Conservation (phyloP, 1,284 basidiomycete genomes). For the Trametes polyzona region DNA sequence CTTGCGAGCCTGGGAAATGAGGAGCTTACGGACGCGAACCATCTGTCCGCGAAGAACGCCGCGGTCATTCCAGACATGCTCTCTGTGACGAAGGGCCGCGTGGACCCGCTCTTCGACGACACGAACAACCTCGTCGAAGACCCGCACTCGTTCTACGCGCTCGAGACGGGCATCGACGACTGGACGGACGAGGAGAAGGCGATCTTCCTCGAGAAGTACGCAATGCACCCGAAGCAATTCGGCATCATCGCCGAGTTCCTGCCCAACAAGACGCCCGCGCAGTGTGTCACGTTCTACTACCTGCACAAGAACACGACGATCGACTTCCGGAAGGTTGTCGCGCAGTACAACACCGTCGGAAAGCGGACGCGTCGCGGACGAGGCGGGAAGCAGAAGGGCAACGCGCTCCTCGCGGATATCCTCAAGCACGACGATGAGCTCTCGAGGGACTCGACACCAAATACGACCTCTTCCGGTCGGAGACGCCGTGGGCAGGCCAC, state of each 20-base stretch:
- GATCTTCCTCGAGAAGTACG: conserved; percentile 83
- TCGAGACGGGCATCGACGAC: conserved; percentile 70
- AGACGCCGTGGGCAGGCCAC: conserved; percentile 20
- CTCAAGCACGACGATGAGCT: conserved; percentile 76
- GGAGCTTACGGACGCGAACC: conserved; percentile 89
- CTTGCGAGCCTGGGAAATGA: conserved; percentile 91
- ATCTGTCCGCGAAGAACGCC: conserved; percentile 86
- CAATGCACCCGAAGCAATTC: conserved; percentile 92
- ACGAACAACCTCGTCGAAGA: conserved; percentile 83
- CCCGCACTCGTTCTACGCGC: conserved; percentile 79
- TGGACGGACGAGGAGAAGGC: conserved; percentile 91
- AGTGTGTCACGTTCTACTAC: conserved; percentile 96
- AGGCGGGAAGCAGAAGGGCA: conserved; percentile 73
- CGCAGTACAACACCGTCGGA: conserved; percentile 59
- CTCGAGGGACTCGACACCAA: conserved; percentile 32
- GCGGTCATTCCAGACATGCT: conserved; percentile 94
- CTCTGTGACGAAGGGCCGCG: conserved; percentile 62
- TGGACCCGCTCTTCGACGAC: conserved; percentile 79
- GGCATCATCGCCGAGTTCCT: conserved; percentile 83
- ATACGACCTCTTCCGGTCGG: conserved; percentile 22
- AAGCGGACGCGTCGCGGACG: conserved; percentile 64
- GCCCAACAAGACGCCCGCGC: conserved; percentile 83
- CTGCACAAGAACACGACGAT: conserved; percentile 89
- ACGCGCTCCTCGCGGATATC: conserved; percentile 79
- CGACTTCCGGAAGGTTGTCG: conserved; percentile 81